Evolutionary conservation across 306 rosid genomes (phyloP).

Genomic region (Cucurbita maxima): DNA sequence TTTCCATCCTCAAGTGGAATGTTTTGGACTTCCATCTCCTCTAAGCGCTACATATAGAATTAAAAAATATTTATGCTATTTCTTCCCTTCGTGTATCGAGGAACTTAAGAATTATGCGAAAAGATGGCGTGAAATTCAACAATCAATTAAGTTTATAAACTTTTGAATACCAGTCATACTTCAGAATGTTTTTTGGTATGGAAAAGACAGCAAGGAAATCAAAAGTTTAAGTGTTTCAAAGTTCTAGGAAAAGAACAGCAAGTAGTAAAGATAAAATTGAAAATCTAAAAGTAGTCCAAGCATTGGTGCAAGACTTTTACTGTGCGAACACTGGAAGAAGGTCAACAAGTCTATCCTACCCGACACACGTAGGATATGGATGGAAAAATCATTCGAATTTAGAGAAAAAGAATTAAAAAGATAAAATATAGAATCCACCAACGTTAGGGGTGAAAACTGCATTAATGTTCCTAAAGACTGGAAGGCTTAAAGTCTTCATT

Average conservation of each 20-base stretch:
- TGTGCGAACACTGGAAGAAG: neutral
- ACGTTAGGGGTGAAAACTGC: neutral
- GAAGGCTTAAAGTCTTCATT: neutral
- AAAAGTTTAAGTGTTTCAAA: neutral
- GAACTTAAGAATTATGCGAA: neutral
- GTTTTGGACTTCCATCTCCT: conserved; percentile 70
- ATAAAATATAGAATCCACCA: neutral
- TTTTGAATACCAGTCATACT: neutral
- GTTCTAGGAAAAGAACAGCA: neutral
- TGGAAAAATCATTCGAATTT: neutral
- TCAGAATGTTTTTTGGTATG: neutral
- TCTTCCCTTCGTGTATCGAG: neutral
- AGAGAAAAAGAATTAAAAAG: neutral
- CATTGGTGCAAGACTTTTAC: neutral
- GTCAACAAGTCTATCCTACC: neutral
- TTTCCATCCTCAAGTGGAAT: conserved; percentile 50
- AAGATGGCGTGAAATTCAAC: neutral
- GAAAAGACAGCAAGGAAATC: neutral
- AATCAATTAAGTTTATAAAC: neutral
- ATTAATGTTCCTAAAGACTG: neutral
- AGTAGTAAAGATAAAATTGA: neutral
- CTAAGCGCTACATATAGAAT: conserved; percentile 43
- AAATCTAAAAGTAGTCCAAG: neutral
- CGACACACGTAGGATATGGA: neutral
- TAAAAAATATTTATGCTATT: neutral